Conservation (phyloP, 2,329 filamentous ascomycete genomes). For the Xylariaceae sp. region DNA sequence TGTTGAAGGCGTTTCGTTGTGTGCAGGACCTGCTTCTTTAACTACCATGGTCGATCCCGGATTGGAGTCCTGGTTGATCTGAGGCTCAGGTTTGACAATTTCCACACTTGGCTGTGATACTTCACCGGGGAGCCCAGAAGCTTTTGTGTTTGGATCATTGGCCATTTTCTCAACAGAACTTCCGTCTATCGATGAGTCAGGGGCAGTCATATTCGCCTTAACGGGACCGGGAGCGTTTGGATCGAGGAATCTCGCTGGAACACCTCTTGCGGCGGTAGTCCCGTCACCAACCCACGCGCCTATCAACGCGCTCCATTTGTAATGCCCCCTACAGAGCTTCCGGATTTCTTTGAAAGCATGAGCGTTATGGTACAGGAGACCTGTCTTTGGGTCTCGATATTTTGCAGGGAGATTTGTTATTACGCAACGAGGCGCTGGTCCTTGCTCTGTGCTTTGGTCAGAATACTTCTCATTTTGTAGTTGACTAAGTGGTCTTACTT, state of each 20-base stretch:
- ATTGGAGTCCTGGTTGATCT: no score
- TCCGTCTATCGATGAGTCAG: constrained; percentile 9
- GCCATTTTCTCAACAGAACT: constrained; percentile 1
- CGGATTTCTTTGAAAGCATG: constrained; percentile 81
- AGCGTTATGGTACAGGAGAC: constrained; percentile 73
- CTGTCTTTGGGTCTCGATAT: constrained; percentile 81
- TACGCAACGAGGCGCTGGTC: constrained; percentile 60
- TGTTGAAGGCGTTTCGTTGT: no score
- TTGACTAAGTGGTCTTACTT: constrained; percentile 44
- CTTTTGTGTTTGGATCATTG: constrained; percentile 8
- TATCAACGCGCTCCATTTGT: constrained; percentile 76
- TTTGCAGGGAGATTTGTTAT: constrained; percentile 79
- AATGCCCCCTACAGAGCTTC: constrained; percentile 66
- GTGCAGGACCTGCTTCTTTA: no score
- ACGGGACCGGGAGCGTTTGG: constrained; percentile 32
- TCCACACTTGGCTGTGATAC: no score
- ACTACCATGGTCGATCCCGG: no score
- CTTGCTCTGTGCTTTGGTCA: constrained; percentile 41
- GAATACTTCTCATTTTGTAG: no score
- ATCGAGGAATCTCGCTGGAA: constrained; percentile 70
- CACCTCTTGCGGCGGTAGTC: constrained; percentile 64
- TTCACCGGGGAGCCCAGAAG: no score
- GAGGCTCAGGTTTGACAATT: no score
- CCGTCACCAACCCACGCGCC: constrained; percentile 77
- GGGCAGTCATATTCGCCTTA: constrained; percentile 22